phyloP scores from a whole-genome alignment of 768 basidiomycete genomes.

The Mycena venus region DNA sequence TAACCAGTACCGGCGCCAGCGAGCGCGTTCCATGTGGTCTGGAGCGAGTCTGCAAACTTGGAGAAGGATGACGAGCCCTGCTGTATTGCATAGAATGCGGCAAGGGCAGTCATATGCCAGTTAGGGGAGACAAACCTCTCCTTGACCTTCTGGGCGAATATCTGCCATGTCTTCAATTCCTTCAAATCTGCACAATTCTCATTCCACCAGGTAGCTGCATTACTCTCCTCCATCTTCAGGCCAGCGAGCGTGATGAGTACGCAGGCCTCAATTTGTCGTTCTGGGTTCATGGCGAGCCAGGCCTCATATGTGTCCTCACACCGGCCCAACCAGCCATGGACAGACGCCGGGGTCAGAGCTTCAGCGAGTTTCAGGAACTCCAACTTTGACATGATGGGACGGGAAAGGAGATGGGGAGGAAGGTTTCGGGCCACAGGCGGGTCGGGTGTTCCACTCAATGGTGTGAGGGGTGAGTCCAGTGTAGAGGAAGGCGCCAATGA shows the following conservation, averaged over 20 bases:
- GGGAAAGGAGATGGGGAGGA: background rate
- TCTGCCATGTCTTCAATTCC: background rate
- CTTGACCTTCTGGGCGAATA: background rate
- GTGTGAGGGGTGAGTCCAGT: background rate
- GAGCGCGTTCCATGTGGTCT: background rate
- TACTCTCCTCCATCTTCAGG: background rate
- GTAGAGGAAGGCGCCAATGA: background rate
- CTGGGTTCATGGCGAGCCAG: background rate
- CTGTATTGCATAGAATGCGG: background rate
- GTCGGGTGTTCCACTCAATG: no score
- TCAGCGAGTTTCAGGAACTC: constrained; percentile 1
- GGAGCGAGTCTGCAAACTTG: background rate
- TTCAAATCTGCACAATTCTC: background rate
- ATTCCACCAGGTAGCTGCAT: background rate
- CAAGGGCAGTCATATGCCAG: background rate
- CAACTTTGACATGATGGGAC: background rate
- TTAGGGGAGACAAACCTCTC: background rate
- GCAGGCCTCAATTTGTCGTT: background rate
- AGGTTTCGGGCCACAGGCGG: background rate
- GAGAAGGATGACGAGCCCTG: background rate
- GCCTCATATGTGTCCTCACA: constrained; percentile 4
- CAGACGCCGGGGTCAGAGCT: background rate
- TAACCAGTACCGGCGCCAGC: background rate
- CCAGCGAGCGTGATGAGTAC: constrained; percentile 6
- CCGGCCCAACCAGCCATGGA: background rate